Conservation (phyloP, 352 stramenopile species). For the Peronospora farinosa region DNA sequence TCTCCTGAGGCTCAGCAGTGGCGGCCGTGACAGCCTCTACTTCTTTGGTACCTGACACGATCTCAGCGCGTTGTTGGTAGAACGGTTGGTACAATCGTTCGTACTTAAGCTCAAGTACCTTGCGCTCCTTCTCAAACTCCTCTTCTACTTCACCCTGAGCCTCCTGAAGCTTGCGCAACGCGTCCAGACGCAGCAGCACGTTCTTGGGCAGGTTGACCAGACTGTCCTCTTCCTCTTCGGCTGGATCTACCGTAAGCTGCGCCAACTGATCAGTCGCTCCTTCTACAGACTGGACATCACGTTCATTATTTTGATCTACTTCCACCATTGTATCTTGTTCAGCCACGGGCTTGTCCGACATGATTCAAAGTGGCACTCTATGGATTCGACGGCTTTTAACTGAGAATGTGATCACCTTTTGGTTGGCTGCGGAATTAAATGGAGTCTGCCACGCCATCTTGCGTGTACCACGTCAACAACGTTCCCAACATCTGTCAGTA, state of each 20-base stretch:
- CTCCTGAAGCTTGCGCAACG: slow-evolving; percentile 72
- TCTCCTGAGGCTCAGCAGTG: slow-evolving; percentile 35
- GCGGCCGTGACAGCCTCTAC: slow-evolving; percentile 52
- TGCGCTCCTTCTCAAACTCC: slow-evolving; percentile 82
- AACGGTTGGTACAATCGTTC: slow-evolving; percentile 85
- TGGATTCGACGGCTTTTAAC: slow-evolving; percentile 15
- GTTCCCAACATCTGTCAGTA: no score
- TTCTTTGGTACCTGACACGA: slow-evolving; percentile 74
- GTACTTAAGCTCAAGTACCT: slow-evolving; percentile 81
- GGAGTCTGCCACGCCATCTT: slow-evolving; percentile 4
- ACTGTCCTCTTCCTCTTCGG: slow-evolving; percentile 51
- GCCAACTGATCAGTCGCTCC: slow-evolving; percentile 34
- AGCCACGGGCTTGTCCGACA: slow-evolving; percentile 37
- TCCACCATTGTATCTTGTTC: slow-evolving; percentile 55
- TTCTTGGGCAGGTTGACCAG: slow-evolving; percentile 60
- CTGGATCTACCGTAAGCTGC: slow-evolving; percentile 25
- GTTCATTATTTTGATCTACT: slow-evolving; percentile 54
- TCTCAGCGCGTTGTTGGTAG: slow-evolving; percentile 64
- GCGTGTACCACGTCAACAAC: slow-evolving; percentile 9
- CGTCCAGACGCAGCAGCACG: slow-evolving; percentile 62
- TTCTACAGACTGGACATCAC: slow-evolving; percentile 56
- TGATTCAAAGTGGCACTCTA: slow-evolving; percentile 4
- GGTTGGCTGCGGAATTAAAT: slow-evolving; percentile 28
- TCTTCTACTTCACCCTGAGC: slow-evolving; percentile 69
- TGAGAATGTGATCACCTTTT: slow-evolving; percentile 21